Base-by-base conservation (phyloP, 1,139 yeast genomes). In the Blastobotrys elegans region DNA sequence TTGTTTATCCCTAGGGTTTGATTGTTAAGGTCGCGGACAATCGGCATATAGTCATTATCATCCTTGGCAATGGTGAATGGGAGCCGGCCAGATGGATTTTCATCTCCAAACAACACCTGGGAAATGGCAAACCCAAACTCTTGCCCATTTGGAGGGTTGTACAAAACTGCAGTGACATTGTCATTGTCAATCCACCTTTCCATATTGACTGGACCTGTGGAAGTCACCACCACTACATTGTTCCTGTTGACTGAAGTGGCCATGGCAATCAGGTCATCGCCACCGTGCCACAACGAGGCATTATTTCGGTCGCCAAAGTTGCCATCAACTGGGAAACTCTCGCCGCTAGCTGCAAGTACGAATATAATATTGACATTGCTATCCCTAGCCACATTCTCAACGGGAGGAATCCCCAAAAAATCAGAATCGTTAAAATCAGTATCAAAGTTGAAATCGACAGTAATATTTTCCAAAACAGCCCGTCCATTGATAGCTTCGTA, bases 61-160 rank as follows among this genome's bases (percentile, higher is more conserved):
- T 77, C 74, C 58, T 71, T 73, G n/a, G 85, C 84, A 56, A 80
- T 73, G 1, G 85, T 79, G 56, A 79, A 80, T 0, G 86, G 84
- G 40, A 80, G 67, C 54, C 75, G 73, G 2, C 85, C 86, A 21
- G 82, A 76, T 4, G 85, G 85, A 54, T 76, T 76, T 18, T 67
- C 69, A 37, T 76, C 81, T 1, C 86, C 86, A 64, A 79, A 80
- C 46, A 77, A 61, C 14, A 75, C 60, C 24, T 76, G 76, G 1
- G 76, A 76, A 35, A 75, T 65, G n/a, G 73, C 76, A 54, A 68
- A 53, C 48, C 75, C 78, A 53, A 70, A 72, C 61, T 67, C 77
- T 58, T 80, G 82, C 16, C 85, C 85, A 47, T 77, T 70, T 3
- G 84, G 82, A 7, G 81, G 74, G 5, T 80, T 68, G 57, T 68